A percentile compares a stretch with the other conserved stretches of the same genome.
phyloP scores from a whole-genome alignment of 345 rosid species.

The Brassica carinata region DNA sequence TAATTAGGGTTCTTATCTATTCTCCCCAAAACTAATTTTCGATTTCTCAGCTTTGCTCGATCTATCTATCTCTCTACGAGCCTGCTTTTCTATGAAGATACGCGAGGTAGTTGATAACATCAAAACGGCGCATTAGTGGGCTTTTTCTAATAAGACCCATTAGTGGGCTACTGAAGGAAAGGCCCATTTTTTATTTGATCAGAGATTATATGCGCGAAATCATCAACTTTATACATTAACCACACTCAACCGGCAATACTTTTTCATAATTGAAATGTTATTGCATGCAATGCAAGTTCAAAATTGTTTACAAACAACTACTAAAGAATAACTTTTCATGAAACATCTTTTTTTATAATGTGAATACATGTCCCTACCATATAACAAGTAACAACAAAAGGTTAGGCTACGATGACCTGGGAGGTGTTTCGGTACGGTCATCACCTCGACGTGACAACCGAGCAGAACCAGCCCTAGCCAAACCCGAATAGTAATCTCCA shows the following conservation, averaged over 20 bases:
- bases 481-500: slow-evolving; percentile 73
- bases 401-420: slow-evolving; percentile 10
- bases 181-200: not conserved
- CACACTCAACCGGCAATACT: not conserved
- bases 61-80: not conserved
- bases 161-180: not conserved
- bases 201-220: too few relatives aligned
- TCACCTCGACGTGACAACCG: slow-evolving; percentile 60
- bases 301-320: not conserved
- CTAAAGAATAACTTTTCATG: not conserved
- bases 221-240: too few relatives aligned
- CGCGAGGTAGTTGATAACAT: not conserved
- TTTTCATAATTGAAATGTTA: not conserved
- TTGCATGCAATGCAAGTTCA: not conserved
- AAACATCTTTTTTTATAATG: not conserved
- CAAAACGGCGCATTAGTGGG: not conserved
- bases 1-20: not conserved
- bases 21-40: not conserved
- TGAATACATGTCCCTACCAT: slow-evolving; percentile 9
- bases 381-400: slow-evolving; percentile 7
- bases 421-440: slow-evolving; percentile 30
- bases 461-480: slow-evolving; percentile 61
- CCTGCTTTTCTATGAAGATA: not conserved
- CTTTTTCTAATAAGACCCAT: not conserved
- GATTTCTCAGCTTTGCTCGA: not conserved